phyloP scores from a whole-genome alignment of 1,139 yeast genomes.

The Nadsonia commutata region DNA sequence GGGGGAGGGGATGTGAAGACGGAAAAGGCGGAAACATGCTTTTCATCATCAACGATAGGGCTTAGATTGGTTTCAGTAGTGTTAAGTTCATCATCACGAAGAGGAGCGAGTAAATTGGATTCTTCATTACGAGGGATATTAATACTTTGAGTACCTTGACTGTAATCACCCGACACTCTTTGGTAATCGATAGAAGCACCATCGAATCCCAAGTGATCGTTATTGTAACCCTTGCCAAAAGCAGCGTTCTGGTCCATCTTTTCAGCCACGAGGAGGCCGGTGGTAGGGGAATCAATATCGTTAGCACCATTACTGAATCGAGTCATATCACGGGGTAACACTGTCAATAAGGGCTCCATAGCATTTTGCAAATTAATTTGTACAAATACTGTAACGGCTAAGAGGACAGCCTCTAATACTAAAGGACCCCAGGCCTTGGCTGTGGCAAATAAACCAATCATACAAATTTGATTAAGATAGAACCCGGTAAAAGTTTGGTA shows the following conservation, averaged over 20 bases:
- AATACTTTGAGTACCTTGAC: too few species aligned
- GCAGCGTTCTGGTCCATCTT: too few species aligned
- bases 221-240: too few species aligned
- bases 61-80: conserved; percentile 3
- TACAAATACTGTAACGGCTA: conserved; percentile 48
- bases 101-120: too few species aligned
- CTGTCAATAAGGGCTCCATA: conserved; percentile 48
- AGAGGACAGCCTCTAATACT: conserved; percentile 52
- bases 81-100: too few species aligned
- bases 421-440: conserved; percentile 95
- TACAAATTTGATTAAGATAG: conserved; percentile 72
- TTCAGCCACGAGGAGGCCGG: neutral
- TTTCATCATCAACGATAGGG: conserved; percentile 1
- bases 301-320: conserved; percentile 8
- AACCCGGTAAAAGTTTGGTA: conserved; percentile 81
- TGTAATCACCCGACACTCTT: too few species aligned
- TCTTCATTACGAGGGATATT: too few species aligned
- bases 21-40: conserved; percentile 2
- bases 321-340: conserved; percentile 41
- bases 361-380: conserved; percentile 50
- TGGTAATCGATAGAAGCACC: neutral
- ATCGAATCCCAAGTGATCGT: too few species aligned
- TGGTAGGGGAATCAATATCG: neutral
- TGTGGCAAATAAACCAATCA: conserved; percentile 73
- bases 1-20: too few species aligned